phyloP scores from a whole-genome alignment of 495 filamentous ascomycete species.

The Aspergillus hancockii region DNA sequence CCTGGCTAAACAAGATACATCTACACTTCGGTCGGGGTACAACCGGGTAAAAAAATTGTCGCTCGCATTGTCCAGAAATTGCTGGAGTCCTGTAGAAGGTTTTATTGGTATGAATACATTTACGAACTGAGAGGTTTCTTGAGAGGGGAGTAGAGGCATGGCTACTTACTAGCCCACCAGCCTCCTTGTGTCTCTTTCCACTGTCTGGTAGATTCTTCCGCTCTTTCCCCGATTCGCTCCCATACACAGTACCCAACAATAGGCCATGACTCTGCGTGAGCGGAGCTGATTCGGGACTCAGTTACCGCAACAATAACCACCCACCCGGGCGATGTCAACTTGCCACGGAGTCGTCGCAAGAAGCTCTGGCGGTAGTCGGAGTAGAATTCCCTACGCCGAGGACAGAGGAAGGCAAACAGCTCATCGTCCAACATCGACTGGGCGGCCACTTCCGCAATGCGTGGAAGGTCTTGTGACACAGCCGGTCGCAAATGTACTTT shows the following conservation, averaged over 20 bases:
- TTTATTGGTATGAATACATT: too few species aligned
- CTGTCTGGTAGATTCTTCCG: conserved; percentile 4
- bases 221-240: conserved; percentile 9
- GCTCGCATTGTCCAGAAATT: background rate
- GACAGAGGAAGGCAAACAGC: conserved; percentile 20
- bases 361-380: conserved; percentile 18
- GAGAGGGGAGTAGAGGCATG: background rate
- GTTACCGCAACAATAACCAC: conserved; percentile 19
- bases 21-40: conserved; percentile 19
- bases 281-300: background rate
- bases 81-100: background rate
- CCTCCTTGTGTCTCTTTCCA: background rate
- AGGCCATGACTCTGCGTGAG: background rate
- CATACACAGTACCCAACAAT: conserved; percentile 14
- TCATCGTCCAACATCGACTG: conserved; percentile 22
- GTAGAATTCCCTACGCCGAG: conserved; percentile 15
- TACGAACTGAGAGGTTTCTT: too few species aligned
- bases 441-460: conserved; percentile 18
- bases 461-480: conserved; percentile 11
- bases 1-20: conserved; percentile 9
- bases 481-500: conserved; percentile 12
- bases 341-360: conserved; percentile 14
- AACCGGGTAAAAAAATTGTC: background rate
- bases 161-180: conserved; percentile 6
- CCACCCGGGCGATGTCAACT: conserved; percentile 12